Evolutionary conservation across 192 early-diverging fungal species (phyloP).

Genomic region (Dimargaris cristalligena): DNA sequence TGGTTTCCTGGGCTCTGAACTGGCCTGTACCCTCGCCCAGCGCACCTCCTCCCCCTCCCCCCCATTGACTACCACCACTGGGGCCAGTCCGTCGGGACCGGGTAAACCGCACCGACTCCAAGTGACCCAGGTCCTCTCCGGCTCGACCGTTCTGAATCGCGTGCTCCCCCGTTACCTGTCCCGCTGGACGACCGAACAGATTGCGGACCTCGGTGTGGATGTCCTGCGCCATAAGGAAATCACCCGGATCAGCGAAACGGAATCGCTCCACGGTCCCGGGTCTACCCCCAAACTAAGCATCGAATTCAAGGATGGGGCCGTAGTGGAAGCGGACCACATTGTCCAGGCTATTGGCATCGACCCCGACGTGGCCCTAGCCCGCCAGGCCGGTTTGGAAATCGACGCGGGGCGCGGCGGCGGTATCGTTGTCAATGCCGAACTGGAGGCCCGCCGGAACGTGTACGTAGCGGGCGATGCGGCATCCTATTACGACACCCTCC

Average conservation of each 20-base stretch:
- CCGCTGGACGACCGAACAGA: slow-evolving; percentile 37
- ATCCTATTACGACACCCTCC: slow-evolving; percentile 41
- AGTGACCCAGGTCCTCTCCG: slow-evolving; percentile 46
- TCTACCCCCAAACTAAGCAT: slow-evolving; percentile 22
- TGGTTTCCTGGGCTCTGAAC: slow-evolving; percentile 47
- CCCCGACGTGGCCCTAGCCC: slow-evolving; percentile 37
- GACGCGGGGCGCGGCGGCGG: slow-evolving; percentile 38
- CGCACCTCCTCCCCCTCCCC: too few relatives aligned
- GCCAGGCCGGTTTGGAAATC: slow-evolving; percentile 38
- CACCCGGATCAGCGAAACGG: slow-evolving; percentile 15
- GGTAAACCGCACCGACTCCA: too few relatives aligned
- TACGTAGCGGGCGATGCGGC: slow-evolving; percentile 48
- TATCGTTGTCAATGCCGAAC: slow-evolving; percentile 44
- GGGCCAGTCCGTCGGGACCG: too few relatives aligned
- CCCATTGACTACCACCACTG: too few relatives aligned
- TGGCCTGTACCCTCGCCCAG: slow-evolving; percentile 33
- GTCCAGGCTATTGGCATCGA: slow-evolving; percentile 42
- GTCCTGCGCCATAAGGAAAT: slow-evolving; percentile 26
- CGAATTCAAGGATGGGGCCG: slow-evolving; percentile 22
- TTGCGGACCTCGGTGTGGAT: slow-evolving; percentile 32
- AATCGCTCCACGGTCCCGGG: not conserved
- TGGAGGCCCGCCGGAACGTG: slow-evolving; percentile 41
- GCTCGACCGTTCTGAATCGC: slow-evolving; percentile 38
- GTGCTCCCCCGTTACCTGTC: slow-evolving; percentile 44
- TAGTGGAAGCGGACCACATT: slow-evolving; percentile 35